A percentile compares a stretch with the other conserved stretches of the same genome.
These are phyloP conservation scores for Helicostylum pulchrum DNA, from an alignment of 192 early-diverging fungal species.

Conservation along the genomic window DNA sequence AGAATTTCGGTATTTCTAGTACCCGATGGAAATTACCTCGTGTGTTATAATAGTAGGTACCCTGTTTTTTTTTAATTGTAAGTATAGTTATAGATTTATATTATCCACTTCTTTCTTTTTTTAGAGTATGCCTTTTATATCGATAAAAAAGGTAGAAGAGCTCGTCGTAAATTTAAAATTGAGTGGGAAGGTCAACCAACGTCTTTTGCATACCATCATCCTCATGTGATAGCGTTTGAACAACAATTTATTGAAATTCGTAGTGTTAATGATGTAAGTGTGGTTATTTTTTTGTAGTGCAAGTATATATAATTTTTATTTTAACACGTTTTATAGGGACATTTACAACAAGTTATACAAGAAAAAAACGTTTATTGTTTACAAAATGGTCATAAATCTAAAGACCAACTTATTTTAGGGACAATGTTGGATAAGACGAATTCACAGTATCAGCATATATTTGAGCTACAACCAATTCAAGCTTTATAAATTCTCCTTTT, in stretches of 20 bases:
- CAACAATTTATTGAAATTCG: constrained; percentile 87
- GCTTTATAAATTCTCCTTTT: not conserved
- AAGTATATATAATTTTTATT: not conserved
- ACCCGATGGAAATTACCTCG: constrained; percentile 69
- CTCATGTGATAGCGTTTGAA: constrained; percentile 91
- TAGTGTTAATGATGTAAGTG: constrained; percentile 63
- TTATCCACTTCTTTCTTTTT: not conserved
- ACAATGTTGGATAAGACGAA: constrained; percentile 36
- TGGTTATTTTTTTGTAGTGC: too few relatives aligned
- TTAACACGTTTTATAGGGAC: constrained; percentile 34
- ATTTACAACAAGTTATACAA: constrained; percentile 51
- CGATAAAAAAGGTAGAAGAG: constrained; percentile 77
- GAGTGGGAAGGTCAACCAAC: constrained; percentile 85
- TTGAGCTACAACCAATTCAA: constrained; percentile 18
- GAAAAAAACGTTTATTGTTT: constrained; percentile 58
- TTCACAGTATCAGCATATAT: constrained; percentile 21
- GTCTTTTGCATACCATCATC: constrained; percentile 76
- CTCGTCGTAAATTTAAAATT: constrained; percentile 71
- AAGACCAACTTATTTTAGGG: constrained; percentile 39
- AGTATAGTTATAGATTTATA: not conserved
- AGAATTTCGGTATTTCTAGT: constrained; percentile 81
- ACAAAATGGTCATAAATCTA: constrained; percentile 40
- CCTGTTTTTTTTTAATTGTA: too few relatives aligned
- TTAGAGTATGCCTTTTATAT: constrained; percentile 91
- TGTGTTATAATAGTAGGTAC: constrained; percentile 85